phyloP scores from a whole-genome alignment of 352 stramenopile species.

The Pythium diclinum region DNA sequence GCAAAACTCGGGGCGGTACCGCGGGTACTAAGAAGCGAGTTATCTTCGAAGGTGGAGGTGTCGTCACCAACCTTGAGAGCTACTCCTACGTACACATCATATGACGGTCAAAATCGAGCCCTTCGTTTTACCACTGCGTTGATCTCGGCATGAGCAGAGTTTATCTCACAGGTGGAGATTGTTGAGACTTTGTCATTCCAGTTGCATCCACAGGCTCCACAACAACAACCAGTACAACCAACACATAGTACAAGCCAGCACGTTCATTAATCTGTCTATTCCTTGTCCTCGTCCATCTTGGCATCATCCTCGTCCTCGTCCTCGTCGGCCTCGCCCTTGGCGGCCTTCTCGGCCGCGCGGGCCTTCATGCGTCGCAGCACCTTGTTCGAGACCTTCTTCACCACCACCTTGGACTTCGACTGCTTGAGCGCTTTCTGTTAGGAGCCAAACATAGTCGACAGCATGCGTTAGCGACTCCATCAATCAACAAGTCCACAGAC shows the following conservation, averaged over 20 bases:
- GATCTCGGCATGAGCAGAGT: too few relatives aligned
- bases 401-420: conserved; percentile 22
- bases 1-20: not conserved
- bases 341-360: conserved; percentile 30
- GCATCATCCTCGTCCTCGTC: conserved; percentile 9
- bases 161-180: too few relatives aligned
- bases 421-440: conserved; percentile 30
- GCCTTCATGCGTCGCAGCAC: conserved; percentile 38
- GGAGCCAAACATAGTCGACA: not conserved
- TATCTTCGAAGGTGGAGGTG: too few relatives aligned
- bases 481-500: not conserved
- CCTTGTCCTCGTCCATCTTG: conserved; percentile 25
- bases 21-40: too few relatives aligned
- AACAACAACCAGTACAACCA: not conserved
- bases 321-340: conserved; percentile 22
- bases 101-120: too few relatives aligned
- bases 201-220: not conserved
- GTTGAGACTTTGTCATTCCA: too few relatives aligned
- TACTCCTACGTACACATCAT: too few relatives aligned
- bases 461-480: conserved; percentile 1
- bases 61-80: too few relatives aligned
- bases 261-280: conserved; percentile 5
- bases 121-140: too few relatives aligned
- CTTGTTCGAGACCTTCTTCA: conserved; percentile 46
- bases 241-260: not conserved